These are phyloP conservation scores for Ogataea degrootiae DNA, from an alignment of 805 yeast genomes.

Conservation along the genomic window DNA sequence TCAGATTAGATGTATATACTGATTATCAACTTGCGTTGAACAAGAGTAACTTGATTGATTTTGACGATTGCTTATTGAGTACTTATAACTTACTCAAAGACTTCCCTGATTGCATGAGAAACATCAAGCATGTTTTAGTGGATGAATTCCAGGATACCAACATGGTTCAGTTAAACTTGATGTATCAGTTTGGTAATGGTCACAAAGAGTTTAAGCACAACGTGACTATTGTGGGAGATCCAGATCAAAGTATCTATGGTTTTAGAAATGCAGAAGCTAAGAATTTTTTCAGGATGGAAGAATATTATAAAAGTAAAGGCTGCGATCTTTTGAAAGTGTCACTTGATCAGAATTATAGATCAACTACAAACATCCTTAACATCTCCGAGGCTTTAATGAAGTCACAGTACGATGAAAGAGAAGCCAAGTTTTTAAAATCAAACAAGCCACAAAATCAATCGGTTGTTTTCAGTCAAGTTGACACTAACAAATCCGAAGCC, in stretches of 20 bases:
- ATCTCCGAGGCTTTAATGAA: constrained; percentile 63
- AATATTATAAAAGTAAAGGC: constrained; percentile 23
- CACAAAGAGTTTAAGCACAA: constrained; percentile 40
- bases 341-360: constrained; percentile 73
- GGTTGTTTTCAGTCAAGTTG: background rate
- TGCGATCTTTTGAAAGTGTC: constrained; percentile 28
- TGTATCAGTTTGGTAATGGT: constrained; percentile 46
- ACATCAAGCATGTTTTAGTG: constrained; percentile 67
- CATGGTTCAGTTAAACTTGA: constrained; percentile 64
- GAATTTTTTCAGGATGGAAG: constrained; percentile 58
- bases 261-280: constrained; percentile 74
- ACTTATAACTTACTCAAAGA: constrained; percentile 45
- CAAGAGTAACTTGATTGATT: constrained; percentile 53
- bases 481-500: constrained; percentile 50
- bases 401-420: constrained; percentile 47
- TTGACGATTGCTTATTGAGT: constrained; percentile 72
- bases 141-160: constrained; percentile 97
- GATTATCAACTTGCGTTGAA: constrained; percentile 48
- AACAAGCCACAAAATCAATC: constrained; percentile 27
- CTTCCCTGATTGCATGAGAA: constrained; percentile 40
- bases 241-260: constrained; percentile 91
- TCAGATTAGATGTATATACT: constrained; percentile 39
- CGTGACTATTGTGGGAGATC: constrained; percentile 91
- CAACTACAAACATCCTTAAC: constrained; percentile 61
- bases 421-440: constrained; percentile 40